Evolutionary conservation across 2,329 filamentous ascomycete genomes (phyloP), one percentile per base, ranked within the genome.

Genomic region (Pseudocercospora crystallina): DNA sequence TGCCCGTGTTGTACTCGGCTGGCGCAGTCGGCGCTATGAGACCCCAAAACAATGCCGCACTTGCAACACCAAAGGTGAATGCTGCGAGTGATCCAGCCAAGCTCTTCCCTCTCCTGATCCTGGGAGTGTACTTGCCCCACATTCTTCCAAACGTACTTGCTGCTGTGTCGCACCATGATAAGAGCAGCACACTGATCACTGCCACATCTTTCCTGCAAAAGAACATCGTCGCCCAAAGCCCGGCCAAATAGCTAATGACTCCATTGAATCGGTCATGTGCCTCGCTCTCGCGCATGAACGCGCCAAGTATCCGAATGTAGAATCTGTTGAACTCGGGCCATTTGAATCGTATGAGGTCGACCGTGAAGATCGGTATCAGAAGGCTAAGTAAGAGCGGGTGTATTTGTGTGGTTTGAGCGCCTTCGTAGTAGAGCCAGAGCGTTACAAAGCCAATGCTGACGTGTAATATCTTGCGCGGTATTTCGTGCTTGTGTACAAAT

Each of bases 121-220:
- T 82, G 33, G 89, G 89, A 2, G 94, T 99, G 68, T 96, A 91
- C 56, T 86, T 82, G 36, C 94, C 94, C 73, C 89, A 97, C 11
- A 92, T 76, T 47, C 94, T 83, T 46, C 94, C 94, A 66, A 99
- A 91, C 0, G 94, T 99, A 67, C 87, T 94, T 43, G 94, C 94
- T 32, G 94, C 94, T 1, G 94, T 97, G 70, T 99, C 94, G 72
- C 94, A 99, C 94, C 94, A 99, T 66, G 89, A 95, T 17, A 99
- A 82, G 35, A 99, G 80, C 63, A 99, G 77, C 37, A 97, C 87
- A 54, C 87, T 85, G 77, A 97, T 86, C 42, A 95, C 86, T 7
- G 86, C 90, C 17, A 99, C 81, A 64, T 99, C 94, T 74, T 97
- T 99, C 57, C 91, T 90, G 69, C 95, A 90, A 69, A 89, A 90